Evolutionary conservation across 805 yeast species (phyloP).

Genomic region (Saccharomycopsis sp.): DNA sequence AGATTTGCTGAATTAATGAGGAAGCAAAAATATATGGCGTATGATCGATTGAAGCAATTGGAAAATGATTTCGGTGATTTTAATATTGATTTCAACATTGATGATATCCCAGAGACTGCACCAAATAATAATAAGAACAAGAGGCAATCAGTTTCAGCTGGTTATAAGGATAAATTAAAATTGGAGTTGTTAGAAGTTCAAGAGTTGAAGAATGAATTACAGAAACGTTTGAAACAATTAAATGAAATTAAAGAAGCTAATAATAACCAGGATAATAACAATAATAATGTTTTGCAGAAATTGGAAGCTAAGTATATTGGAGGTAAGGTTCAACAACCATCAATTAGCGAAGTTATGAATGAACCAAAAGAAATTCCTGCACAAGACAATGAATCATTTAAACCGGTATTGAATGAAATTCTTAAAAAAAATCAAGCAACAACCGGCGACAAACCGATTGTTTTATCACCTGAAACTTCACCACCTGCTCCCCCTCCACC

Average conservation of each 20-base stretch:
- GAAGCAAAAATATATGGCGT: slow-evolving; percentile 56
- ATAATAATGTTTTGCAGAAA: slow-evolving; percentile 5
- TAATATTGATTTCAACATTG: slow-evolving; percentile 43
- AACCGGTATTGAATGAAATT: background rate
- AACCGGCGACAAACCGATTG: slow-evolving; percentile 34
- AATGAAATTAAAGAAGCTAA: slow-evolving; percentile 21
- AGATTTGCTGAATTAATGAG: slow-evolving; percentile 49
- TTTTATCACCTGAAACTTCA: slow-evolving; percentile 27
- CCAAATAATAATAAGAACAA: slow-evolving; percentile 13
- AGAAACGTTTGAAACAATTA: slow-evolving; percentile 31
- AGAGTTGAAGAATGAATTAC: slow-evolving; percentile 34
- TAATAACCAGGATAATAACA: slow-evolving; percentile 14
- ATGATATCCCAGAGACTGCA: slow-evolving; percentile 20
- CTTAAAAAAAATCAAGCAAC: background rate
- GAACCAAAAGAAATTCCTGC: slow-evolving; percentile 33
- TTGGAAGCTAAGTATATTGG: slow-evolving; percentile 18
- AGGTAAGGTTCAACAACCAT: slow-evolving; percentile 12
- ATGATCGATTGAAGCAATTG: slow-evolving; percentile 64
- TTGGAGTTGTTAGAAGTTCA: slow-evolving; percentile 39
- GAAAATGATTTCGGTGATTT: slow-evolving; percentile 61
- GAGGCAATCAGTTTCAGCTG: slow-evolving; percentile 19
- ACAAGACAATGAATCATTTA: background rate
- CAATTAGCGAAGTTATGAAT: slow-evolving; percentile 26
- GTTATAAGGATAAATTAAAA: slow-evolving; percentile 26
- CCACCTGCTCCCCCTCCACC: slow-evolving; percentile 19